Evolutionary conservation across 345 rosid genomes (phyloP).

Genomic region (Nasturtium officinale): DNA sequence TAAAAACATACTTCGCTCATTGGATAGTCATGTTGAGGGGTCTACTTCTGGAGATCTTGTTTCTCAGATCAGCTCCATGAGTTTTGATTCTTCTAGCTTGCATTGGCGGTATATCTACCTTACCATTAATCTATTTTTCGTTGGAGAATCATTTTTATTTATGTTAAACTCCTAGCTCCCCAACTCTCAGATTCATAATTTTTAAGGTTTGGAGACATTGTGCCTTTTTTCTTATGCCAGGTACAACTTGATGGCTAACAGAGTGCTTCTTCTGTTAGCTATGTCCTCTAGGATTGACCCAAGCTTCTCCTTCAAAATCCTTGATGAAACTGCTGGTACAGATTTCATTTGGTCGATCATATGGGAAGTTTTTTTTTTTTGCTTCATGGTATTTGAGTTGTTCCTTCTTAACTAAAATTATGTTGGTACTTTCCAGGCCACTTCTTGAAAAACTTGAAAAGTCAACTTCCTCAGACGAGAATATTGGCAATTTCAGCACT

Average conservation of each 20-base stretch:
- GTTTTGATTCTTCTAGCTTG: slow-evolving; percentile 86
- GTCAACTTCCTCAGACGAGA: slow-evolving; percentile 99
- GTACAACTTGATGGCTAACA: slow-evolving; percentile 98
- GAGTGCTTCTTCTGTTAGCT: slow-evolving; percentile 89
- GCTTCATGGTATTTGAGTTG: slow-evolving; percentile 20
- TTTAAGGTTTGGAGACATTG: slow-evolving; percentile 13
- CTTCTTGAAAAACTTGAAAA: slow-evolving; percentile 86
- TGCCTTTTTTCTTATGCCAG: slow-evolving; percentile 45
- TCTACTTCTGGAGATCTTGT: slow-evolving; percentile 74
- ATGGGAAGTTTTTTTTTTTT: slow-evolving; percentile 4
- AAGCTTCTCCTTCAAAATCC: slow-evolving; percentile 66
- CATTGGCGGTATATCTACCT: slow-evolving; percentile 83
- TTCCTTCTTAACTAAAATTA: slow-evolving; percentile 22
- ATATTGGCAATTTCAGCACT: slow-evolving; percentile 96
- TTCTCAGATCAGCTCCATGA: slow-evolving; percentile 82
- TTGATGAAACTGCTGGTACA: slow-evolving; percentile 87
- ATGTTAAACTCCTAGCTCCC: slow-evolving; percentile 25
- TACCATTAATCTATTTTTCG: slow-evolving; percentile 7
- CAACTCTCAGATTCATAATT: background rate
- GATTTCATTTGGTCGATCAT: slow-evolving; percentile 32
- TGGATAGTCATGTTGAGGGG: slow-evolving; percentile 62
- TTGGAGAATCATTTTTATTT: slow-evolving; percentile 6
- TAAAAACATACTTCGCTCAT: slow-evolving; percentile 67
- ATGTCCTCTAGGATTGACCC: slow-evolving; percentile 81
- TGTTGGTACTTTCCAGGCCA: slow-evolving; percentile 64